Percentiles rank a stretch among this genome's conserved stretches.
Conservation (phyloP, 257 asterid species). For the Nicotiana undulata region DNA sequence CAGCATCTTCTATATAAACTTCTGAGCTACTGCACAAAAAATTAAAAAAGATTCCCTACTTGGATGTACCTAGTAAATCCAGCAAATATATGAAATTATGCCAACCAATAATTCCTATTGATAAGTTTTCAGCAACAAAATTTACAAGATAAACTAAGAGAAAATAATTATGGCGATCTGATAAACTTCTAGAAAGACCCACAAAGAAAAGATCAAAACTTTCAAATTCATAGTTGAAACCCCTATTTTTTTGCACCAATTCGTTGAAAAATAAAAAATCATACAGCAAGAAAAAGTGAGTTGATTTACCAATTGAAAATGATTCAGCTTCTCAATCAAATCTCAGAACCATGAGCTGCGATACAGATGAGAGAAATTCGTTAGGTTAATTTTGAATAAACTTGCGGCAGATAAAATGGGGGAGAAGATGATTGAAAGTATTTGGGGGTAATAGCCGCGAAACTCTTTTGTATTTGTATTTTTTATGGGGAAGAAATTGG, state of each 20-base stretch:
- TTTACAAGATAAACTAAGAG: neutral
- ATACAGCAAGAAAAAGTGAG: neutral
- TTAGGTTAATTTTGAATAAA: constrained; percentile 5
- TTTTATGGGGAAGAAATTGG: neutral
- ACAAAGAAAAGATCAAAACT: neutral
- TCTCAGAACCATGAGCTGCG: neutral
- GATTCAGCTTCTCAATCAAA: neutral
- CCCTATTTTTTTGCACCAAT: neutral
- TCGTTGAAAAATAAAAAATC: neutral
- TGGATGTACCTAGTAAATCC: neutral
- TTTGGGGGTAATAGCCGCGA: constrained; percentile 32
- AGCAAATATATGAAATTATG: neutral
- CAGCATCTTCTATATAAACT: neutral
- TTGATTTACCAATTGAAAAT: neutral
- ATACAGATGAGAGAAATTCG: constrained; percentile 1
- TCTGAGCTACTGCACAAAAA: neutral
- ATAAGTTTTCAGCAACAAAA: neutral
- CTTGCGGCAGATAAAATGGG: constrained; percentile 3
- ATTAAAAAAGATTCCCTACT: neutral
- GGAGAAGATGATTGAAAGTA: constrained; percentile 7
- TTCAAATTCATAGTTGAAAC: neutral
- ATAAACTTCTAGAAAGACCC: neutral
- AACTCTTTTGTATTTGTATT: constrained; percentile 12
- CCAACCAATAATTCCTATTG: neutral
- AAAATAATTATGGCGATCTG: neutral